A percentile compares a stretch with the other conserved stretches of the same genome.
Conservation (phyloP, 208 protist genomes). For the Trypanosomatidae sp. region DNA sequence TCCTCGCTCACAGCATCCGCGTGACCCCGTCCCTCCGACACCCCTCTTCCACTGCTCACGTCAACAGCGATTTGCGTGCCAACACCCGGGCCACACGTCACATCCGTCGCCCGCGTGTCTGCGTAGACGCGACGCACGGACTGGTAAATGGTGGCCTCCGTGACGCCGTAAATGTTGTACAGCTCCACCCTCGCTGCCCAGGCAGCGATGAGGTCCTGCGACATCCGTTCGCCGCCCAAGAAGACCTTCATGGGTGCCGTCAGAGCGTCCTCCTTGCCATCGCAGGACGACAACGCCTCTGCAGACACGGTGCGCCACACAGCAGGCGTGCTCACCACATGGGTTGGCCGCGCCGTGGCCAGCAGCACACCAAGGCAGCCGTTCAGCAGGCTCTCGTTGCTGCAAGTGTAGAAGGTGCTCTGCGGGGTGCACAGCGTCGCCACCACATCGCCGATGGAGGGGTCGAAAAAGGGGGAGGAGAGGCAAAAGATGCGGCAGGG, state of each 20-base stretch:
- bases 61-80: conserved; percentile 20
- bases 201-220: conserved; percentile 26
- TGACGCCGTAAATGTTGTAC: conserved; percentile 70
- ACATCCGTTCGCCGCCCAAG: conserved; percentile 50
- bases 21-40: too few relatives aligned
- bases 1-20: too few relatives aligned
- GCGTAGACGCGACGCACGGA: conserved; percentile 25
- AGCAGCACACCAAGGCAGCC: conserved; percentile 22
- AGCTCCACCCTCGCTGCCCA: conserved; percentile 44
- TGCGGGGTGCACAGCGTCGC: conserved; percentile 31
- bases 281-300: neutral
- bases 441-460: conserved; percentile 56
- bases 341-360: conserved; percentile 28
- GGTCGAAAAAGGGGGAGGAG: conserved; percentile 60
- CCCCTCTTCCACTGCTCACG: too few relatives aligned
- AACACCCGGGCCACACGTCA: conserved; percentile 38
- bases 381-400: conserved; percentile 20
- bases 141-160: conserved; percentile 73
- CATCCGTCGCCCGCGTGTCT: conserved; percentile 13
- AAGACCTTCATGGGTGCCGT: conserved; percentile 38
- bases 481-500: conserved; percentile 34
- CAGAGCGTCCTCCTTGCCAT: too few relatives aligned
- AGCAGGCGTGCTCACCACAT: conserved; percentile 52
- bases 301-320: conserved; percentile 26
- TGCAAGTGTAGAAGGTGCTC: conserved; percentile 25